These are phyloP conservation scores for Sporothrix globosa DNA, from an alignment of 2,329 filamentous ascomycete species.

Conservation along the genomic window DNA sequence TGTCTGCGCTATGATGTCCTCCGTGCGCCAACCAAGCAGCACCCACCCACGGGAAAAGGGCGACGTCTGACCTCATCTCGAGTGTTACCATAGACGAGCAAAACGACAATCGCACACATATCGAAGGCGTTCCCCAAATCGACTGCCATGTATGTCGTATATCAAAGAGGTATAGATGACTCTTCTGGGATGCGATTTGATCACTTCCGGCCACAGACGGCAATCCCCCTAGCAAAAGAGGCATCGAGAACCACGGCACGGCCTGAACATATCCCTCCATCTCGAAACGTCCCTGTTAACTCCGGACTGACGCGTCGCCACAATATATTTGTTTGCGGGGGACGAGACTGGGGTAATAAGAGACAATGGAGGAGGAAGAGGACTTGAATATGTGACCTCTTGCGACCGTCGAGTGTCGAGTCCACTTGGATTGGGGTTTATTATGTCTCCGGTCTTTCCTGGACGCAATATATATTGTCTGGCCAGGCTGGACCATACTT, in stretches of 20 bases:
- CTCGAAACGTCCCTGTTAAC: background rate
- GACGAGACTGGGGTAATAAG: background rate
- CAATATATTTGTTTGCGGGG: background rate
- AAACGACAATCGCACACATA: no score
- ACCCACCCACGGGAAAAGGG: background rate
- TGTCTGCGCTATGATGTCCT: slow-evolving; percentile 22
- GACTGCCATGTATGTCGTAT: background rate
- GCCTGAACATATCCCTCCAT: background rate
- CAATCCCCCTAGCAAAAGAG: background rate
- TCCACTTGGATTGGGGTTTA: background rate
- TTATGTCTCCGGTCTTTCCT: background rate
- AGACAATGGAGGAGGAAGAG: background rate
- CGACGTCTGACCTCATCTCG: no score
- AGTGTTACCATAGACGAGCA: no score
- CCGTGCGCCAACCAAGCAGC: slow-evolving; percentile 23
- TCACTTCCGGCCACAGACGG: background rate
- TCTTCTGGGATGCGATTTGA: background rate
- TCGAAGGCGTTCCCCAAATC: no score
- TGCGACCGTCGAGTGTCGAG: background rate
- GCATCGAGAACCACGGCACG: background rate
- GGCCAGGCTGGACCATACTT: background rate
- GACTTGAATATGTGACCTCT: background rate
- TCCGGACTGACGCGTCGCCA: background rate
- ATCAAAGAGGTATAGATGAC: background rate
- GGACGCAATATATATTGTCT: background rate